A percentile compares a stretch with the other conserved stretches of the same genome.
Evolutionary conservation across 306 rosid genomes (phyloP).

Genomic region (Inga laurina): DNA sequence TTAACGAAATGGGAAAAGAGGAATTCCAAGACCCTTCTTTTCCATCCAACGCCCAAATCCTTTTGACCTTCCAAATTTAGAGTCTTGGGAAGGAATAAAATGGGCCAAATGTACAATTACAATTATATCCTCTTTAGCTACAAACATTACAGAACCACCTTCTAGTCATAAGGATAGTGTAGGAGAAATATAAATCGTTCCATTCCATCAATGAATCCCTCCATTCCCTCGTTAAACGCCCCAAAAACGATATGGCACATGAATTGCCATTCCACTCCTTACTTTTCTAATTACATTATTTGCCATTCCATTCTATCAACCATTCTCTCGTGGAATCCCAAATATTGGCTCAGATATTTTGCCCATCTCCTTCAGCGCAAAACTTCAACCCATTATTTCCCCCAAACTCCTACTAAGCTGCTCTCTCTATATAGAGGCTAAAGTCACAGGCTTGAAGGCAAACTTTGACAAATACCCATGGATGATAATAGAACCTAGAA

Average conservation of each 20-base stretch:
- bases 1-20: not conserved
- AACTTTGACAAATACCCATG: not conserved
- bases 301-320: not conserved
- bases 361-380: not conserved
- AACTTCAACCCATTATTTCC: not conserved
- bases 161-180: not conserved
- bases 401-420: not conserved
- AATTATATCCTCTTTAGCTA: not conserved
- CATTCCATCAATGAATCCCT: not conserved
- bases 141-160: not conserved
- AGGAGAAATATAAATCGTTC: not conserved
- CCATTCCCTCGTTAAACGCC: not conserved
- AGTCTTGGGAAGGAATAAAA: not conserved
- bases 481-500: not conserved
- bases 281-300: not conserved
- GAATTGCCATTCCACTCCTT: not conserved
- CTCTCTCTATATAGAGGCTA: not conserved
- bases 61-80: not conserved
- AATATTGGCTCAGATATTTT: not conserved
- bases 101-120: not conserved
- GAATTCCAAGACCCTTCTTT: not conserved
- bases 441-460: not conserved
- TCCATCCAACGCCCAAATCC: not conserved
- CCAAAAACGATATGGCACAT: not conserved
- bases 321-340: not conserved